These are phyloP conservation scores for Emericellopsis atlantica DNA, from an alignment of 2,329 filamentous ascomycete genomes.

Conservation along the genomic window DNA sequence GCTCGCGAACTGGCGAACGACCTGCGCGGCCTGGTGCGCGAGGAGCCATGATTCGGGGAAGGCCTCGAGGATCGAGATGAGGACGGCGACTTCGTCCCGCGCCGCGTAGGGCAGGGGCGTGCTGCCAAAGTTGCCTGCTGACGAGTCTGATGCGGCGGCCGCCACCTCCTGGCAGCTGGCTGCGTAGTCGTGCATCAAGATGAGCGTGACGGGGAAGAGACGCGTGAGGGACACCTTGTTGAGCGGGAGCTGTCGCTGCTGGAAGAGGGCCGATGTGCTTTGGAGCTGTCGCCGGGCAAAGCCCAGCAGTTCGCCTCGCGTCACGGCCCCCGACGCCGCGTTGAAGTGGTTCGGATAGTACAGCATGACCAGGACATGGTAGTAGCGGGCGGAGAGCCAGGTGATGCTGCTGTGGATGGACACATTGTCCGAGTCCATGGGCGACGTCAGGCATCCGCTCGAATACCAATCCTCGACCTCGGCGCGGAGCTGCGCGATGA, in stretches of 20 bases:
- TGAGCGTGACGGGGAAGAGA: slow-evolving; percentile 20
- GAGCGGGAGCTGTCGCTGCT: slow-evolving; percentile 28
- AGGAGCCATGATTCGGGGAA: slow-evolving; percentile 21
- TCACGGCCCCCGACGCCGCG: slow-evolving; percentile 15
- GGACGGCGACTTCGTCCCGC: slow-evolving; percentile 19
- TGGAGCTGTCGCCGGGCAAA: slow-evolving; percentile 28
- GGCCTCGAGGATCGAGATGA: slow-evolving; percentile 21
- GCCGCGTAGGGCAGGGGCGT: slow-evolving; percentile 2
- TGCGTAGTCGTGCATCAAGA: slow-evolving; percentile 20
- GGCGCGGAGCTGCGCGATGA: slow-evolving; percentile 20
- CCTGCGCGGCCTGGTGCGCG: slow-evolving; percentile 19
- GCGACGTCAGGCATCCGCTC: slow-evolving; percentile 28
- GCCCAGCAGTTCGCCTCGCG: slow-evolving; percentile 19
- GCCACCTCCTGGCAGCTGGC: slow-evolving; percentile 8
- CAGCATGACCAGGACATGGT: slow-evolving; percentile 27
- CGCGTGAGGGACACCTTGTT: slow-evolving; percentile 28
- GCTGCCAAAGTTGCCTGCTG: background rate
- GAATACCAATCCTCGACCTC: slow-evolving; percentile 34
- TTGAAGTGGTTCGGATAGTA: slow-evolving; percentile 29
- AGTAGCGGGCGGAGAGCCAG: slow-evolving; percentile 29
- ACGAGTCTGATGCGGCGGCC: background rate
- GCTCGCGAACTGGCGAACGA: slow-evolving; percentile 9
- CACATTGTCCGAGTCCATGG: slow-evolving; percentile 27
- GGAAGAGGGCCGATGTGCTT: slow-evolving; percentile 23
- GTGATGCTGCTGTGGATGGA: slow-evolving; percentile 30